A percentile compares a stretch with the other conserved stretches of the same genome.
These are phyloP conservation scores for Caloboletus firmus DNA, from an alignment of 1,284 basidiomycete genomes.

Conservation along the genomic window DNA sequence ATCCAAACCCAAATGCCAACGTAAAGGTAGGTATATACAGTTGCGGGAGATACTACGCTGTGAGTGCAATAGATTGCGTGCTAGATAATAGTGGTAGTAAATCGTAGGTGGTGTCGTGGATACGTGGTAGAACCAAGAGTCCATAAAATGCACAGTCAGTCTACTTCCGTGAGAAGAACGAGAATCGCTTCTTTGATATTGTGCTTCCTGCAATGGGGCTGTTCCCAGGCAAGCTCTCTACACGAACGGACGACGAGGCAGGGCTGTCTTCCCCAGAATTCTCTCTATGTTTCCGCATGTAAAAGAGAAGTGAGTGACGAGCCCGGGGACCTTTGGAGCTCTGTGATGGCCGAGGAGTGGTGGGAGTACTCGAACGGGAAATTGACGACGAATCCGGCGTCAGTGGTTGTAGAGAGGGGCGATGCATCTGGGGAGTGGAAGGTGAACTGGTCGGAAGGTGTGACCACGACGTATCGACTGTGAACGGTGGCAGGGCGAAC, in stretches of 20 bases:
- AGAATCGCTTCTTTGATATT: conserved; percentile 29
- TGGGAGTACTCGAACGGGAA: conserved; percentile 35
- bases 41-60: conserved; percentile 8
- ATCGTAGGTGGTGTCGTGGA: conserved; percentile 18
- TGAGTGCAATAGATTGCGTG: conserved; percentile 17
- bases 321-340: conserved; percentile 26
- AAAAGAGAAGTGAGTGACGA: conserved; percentile 33
- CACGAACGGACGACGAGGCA: conserved; percentile 23
- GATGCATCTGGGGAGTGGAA: conserved; percentile 25
- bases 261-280: conserved; percentile 27
- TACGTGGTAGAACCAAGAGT: conserved; percentile 12
- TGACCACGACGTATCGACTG: conserved; percentile 24
- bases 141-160: conserved; percentile 11
- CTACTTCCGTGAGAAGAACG: conserved; percentile 36
- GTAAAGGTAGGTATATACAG: conserved; percentile 14
- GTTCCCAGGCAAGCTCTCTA: conserved; percentile 21
- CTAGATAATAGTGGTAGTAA: conserved; percentile 14
- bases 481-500: conserved; percentile 32
- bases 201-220: conserved; percentile 8
- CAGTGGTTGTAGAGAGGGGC: conserved; percentile 30
- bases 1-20: background rate
- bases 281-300: conserved; percentile 32
- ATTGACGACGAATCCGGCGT: conserved; percentile 34
- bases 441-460: conserved; percentile 21
- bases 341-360: conserved; percentile 30